These are phyloP conservation scores for Talaromyces trachyspermus DNA, from an alignment of 495 filamentous ascomycete species.

Conservation along the genomic window DNA sequence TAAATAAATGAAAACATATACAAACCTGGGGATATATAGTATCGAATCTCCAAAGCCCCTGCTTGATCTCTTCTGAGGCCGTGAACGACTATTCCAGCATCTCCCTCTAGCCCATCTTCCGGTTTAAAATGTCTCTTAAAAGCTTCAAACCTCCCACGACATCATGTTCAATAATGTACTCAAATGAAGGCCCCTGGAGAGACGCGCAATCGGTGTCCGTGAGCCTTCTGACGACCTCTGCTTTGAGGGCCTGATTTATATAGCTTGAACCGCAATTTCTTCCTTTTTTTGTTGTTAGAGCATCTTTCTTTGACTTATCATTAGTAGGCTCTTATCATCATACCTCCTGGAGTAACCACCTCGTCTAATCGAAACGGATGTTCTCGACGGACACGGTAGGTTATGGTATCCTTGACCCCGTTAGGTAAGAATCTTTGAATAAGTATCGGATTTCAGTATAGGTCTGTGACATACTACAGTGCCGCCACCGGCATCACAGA, in stretches of 20 bases:
- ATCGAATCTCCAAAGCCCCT: neutral
- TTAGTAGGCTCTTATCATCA: neutral
- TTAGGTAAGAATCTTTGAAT: neutral
- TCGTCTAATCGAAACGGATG: neutral
- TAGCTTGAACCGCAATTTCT: neutral
- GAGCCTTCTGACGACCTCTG: neutral
- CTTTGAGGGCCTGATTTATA: neutral
- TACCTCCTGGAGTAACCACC: neutral
- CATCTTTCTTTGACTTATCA: neutral
- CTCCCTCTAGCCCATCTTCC: neutral
- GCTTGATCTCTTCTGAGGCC: neutral
- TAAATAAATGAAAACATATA: neutral
- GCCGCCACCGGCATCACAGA: conserved; percentile 53
- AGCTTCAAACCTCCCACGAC: neutral
- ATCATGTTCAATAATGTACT: neutral
- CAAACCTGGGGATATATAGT: neutral
- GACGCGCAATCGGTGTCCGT: neutral
- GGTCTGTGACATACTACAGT: conserved; percentile 40
- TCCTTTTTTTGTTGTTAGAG: neutral
- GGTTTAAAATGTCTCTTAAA: neutral
- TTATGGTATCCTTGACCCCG: neutral
- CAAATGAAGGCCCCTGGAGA: neutral
- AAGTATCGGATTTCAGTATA: neutral
- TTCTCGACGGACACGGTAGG: neutral
- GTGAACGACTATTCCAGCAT: neutral